Evolutionary conservation across 2,329 filamentous ascomycete genomes (phyloP).

Genomic region (Domatiomyces globalis): DNA sequence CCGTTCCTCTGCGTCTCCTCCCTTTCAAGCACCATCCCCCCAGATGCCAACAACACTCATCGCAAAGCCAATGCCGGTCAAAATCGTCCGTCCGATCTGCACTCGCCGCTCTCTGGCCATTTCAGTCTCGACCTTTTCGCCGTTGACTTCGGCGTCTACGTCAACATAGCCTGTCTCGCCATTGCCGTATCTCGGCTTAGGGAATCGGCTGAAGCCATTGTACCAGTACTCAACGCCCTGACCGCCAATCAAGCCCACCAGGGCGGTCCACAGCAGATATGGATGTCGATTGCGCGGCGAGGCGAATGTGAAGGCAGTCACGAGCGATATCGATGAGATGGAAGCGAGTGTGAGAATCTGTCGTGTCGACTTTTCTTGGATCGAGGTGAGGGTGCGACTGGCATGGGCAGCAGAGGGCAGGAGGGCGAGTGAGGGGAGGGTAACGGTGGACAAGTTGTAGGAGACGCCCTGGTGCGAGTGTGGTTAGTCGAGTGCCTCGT

Average conservation of each 20-base stretch:
- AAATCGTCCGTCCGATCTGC: conserved; percentile 25
- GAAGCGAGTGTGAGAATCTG: conserved; percentile 55
- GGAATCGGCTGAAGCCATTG: conserved; percentile 49
- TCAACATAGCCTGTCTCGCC: conserved; percentile 16
- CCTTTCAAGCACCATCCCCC: conserved; percentile 28
- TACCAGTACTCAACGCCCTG: conserved; percentile 55
- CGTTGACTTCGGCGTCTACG: conserved; percentile 27
- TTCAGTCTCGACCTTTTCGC: conserved; percentile 31
- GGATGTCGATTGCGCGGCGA: conserved; percentile 65
- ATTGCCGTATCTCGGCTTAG: conserved; percentile 23
- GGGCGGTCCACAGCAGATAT: conserved; percentile 73
- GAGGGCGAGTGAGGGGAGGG: conserved; percentile 64
- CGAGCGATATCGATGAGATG: conserved; percentile 56
- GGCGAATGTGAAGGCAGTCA: conserved; percentile 65
- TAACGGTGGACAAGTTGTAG: conserved; percentile 64
- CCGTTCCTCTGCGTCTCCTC: not conserved
- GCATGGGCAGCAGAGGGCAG: conserved; percentile 64
- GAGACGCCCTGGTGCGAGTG: conserved; percentile 57
- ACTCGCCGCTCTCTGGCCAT: conserved; percentile 30
- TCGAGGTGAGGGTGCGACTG: conserved; percentile 53
- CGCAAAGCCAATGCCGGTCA: conserved; percentile 30
- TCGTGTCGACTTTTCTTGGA: conserved; percentile 48
- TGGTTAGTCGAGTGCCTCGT: not conserved
- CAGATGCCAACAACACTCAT: conserved; percentile 36
- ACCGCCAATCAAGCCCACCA: conserved; percentile 39